Base-by-base conservation (phyloP, 208 protist species). In the Novymonas esmeraldas region DNA sequence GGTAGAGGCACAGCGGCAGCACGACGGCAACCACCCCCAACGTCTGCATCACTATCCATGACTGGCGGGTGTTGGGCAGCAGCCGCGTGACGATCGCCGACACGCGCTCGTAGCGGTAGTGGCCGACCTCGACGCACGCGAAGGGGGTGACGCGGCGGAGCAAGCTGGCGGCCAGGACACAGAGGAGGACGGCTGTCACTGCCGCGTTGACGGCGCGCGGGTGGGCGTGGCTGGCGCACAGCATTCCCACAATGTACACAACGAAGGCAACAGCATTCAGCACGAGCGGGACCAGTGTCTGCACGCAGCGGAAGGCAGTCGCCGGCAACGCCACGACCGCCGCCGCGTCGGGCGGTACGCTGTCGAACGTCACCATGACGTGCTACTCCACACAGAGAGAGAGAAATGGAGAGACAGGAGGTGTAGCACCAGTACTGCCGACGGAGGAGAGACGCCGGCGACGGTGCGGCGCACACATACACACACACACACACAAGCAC, bases 41-140 rank as follows among this genome's bases (percentile, higher is more conserved):
- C 6, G 69, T 69, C 61, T 68, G 56, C 42, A 75, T 29, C 16
- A 44, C 44, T 26, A 69, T 44, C 61, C 69, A 75, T 9, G 69
- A 75, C 36, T 59, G 54, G 4, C 34, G 48, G 26, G 69, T 75
- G 44, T 64, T 69, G 59, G 69, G 61, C 38, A 75, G 41, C 39
- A 69, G 44, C 2, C 54, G 60, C 6, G 69, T 75, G 6, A 69
- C 45, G 6, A 61, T 64, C 33, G 44, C 24, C 18, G 60, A 36
- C n/a, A 75, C 69, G 28, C 61, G 69, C 42, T 64, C 45, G 55
- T 69, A 69, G 26, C 62, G 69, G 57, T 57, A 64, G 42, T 64
- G 49, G 31, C 69, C 69, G 20, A 64, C 51, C 28, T 67, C 61
- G 39, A 42, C 41, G 14, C 67, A 29, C 18, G 68, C 34, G 38